Evolutionary conservation across 495 filamentous ascomycete genomes (phyloP), one percentile per base, ranked within the genome.

Genomic region (Daldinia bambusicola): DNA sequence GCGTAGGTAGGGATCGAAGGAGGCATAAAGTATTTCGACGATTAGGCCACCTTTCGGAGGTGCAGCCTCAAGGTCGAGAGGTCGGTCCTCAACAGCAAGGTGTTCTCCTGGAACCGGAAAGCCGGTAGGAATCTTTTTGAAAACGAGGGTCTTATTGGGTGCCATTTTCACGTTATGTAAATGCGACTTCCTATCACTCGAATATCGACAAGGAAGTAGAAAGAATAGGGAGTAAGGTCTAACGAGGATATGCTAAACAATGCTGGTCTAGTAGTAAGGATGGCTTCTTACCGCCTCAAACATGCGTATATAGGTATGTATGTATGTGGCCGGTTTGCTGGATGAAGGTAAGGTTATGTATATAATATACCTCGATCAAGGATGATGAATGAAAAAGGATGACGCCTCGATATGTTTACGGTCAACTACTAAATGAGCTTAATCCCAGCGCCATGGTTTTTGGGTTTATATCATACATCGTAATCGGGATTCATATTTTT

Each of bases 1-100:
- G 32, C 94, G 91, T 80, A 91, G 89, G 84, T 97, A 97, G 7
- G 94, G 94, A 81, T 98, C 94, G 79, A 90, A 92, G 64, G 93
- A 96, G 78, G 89, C 84, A 77, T 90, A 93, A 76, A 91, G 86
- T 66, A 91, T 90, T 78, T 91, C 88, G 61, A 90, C 76, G 38
- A 89, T 87, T 31, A 97, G 75, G 36, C 94, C 93, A 67, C 91
- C 89, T 37, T 84, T 70, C 7, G 92, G 92, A 30, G 89, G 85
- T 0, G 84, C 68, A 32, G 87, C 81, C n/a, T 87, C 80, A 66
- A 87, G 76, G 78, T 95, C 92, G 80, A 95, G 90, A 10, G 82
- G 77, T 37, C 83, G 84, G 55, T 85, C 74, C 78, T 96, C 91
- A 59, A 96, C 70, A n/a, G 76, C 78, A 40, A 97, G 84, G 76